Base-by-base conservation (phyloP, 2,329 filamentous ascomycete genomes). In the Sarocladium oryzae region DNA sequence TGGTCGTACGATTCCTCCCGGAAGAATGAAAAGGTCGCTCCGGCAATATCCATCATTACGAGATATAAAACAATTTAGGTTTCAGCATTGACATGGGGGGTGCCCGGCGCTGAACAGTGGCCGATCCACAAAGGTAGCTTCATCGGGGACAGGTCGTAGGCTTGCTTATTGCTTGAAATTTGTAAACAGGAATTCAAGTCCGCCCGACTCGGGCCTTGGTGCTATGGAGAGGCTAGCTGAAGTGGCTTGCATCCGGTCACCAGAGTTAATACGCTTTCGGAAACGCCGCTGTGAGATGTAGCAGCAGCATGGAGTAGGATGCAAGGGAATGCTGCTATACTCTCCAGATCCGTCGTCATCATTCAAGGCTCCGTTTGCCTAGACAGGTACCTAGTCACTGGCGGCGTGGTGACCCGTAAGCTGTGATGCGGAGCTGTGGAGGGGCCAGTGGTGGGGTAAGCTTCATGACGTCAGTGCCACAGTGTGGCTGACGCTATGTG, bases 211-310 rank as follows among this genome's bases (percentile, higher is more conserved):
- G 8, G 40, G 40, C 11, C 26, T 43, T 4, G 8, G 37, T 28
- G 21, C 21, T 16, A 28, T 20, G n/a, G 8, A 26, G 40, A 48
- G 26, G 43, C 43, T 48, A 48, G 28, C 43, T 32, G 43, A 4
- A 9, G 43, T 48, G 43, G 26, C 43, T 32, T 48, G 28, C 24
- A 21, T 33, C 21, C 26, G 43, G 20, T 15, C 26, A 32, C 26
- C 43, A 48, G 43, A 24, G 43, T 48, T 18, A 23, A 7, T 24
- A 48, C 43, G 23, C 13, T 43, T 43, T 26, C 21, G 40, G 40
- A 43, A 6, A 28, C 40, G n/a, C n/a, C n/a, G n/a, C n/a, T n/a
- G n/a, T n/a, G n/a, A n/a, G n/a, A n/a, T n/a, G n/a, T n/a, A n/a
- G n/a, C n/a, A n/a, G n/a, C n/a, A n/a, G n/a, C n/a, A n/a, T 16